phyloP scores from a whole-genome alignment of 805 yeast species.

The Kuraishia molischiana region DNA sequence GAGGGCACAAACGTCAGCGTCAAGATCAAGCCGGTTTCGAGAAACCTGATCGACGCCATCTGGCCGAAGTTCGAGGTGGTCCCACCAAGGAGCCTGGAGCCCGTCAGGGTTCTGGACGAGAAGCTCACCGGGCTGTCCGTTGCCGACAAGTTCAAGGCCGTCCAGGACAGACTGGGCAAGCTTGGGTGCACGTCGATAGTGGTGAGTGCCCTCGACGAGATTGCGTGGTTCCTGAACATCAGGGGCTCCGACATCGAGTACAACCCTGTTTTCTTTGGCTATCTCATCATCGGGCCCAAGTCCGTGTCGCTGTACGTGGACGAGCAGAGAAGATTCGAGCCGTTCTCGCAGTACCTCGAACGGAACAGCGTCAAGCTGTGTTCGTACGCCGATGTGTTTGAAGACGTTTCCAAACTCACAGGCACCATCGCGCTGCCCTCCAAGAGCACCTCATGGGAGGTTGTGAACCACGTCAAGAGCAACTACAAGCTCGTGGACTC shows the following conservation, averaged over 20 bases:
- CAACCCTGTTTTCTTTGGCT: conserved; percentile 81
- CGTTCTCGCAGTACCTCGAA: conserved; percentile 27
- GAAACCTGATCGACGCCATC: conserved; percentile 37
- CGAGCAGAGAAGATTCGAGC: conserved; percentile 24
- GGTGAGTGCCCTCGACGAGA: conserved; percentile 33
- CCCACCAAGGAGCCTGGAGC: conserved; percentile 46
- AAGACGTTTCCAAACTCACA: conserved; percentile 19
- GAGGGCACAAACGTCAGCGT: conserved; percentile 15
- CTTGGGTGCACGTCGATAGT: conserved; percentile 20
- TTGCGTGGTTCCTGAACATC: conserved; percentile 43
- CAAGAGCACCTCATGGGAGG: conserved; percentile 57
- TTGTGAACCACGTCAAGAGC: conserved; percentile 34
- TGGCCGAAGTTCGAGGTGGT: conserved; percentile 47
- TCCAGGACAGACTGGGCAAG: conserved; percentile 26
- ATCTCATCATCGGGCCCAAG: conserved; percentile 34
- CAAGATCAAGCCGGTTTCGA: conserved; percentile 32
- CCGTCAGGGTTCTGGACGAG: conserved; percentile 39
- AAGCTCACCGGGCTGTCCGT: conserved; percentile 13
- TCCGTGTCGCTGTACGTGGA: conserved; percentile 31
- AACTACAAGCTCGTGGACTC: conserved; percentile 26
- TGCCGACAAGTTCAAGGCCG: conserved; percentile 42
- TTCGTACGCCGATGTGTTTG: conserved; percentile 37
- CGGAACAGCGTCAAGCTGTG: conserved; percentile 32
- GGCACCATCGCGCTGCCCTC: conserved; percentile 37
- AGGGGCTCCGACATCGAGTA: conserved; percentile 65